Evolutionary conservation across 768 basidiomycete species (phyloP), one percentile per base, ranked within the genome.

Genomic region (Daedaleopsis sinensis): DNA sequence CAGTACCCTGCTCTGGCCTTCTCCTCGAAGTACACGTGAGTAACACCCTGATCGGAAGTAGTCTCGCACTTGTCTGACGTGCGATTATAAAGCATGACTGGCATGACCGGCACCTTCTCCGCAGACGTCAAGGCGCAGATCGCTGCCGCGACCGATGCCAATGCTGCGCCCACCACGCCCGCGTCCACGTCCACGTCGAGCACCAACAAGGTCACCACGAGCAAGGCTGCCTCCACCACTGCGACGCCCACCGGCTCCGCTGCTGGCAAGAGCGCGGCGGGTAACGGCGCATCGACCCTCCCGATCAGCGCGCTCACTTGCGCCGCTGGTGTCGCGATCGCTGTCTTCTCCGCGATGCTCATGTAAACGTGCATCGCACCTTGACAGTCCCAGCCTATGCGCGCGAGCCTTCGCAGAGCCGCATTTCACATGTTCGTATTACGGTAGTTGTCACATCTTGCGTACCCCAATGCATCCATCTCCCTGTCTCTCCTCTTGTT

Each of bases 11-110:
- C 81, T 48, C 77, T 88, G 64, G 85, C 91, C 0, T 96, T 93
- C 80, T 92, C 91, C 8, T 82, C 93, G 64, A 84, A 83, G 67
- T 94, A 93, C 79, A 77, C 77, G 92, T 93, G 69, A 65, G 87
- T 76, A 2, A 11, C 10, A 3, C 3, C 10, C 39, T 42, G 39
- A 42, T 7, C 1, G 46, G 16, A 9, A 13, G 1, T 5, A 36
- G 23, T 53, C 27, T 46, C 2, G n/a, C 47, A 5, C 8, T 3
- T 12, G 1, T 48, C 27, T 24, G 19, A 35, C 38, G n/a, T 13
- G 23, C 52, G 9, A 36, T 47, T 55, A 3, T 3, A 49, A 63
- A 92, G 90, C 9, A 65, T 94, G 70, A 66, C 73, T n/a, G 76
- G 79, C 58, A 93, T 93, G 93, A 82, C 79, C 3, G 93, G 93